Conservation (phyloP, 1,139 yeast genomes). For the Candida tunisiensis region DNA sequence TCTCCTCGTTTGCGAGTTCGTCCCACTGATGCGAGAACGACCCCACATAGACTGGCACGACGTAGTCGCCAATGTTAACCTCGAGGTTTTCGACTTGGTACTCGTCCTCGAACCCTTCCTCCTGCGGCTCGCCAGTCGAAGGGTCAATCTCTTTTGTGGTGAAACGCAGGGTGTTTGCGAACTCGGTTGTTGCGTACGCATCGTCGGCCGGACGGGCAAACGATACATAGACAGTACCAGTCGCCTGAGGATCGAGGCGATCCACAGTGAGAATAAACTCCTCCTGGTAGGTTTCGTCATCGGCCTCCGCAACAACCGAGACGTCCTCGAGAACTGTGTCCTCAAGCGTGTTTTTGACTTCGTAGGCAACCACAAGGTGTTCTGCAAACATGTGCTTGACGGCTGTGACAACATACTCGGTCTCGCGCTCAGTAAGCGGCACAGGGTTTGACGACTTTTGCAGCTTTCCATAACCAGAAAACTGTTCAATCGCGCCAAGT, state of each 20-base stretch:
- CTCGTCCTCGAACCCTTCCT: slow-evolving; percentile 87
- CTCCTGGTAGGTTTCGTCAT: too few relatives aligned
- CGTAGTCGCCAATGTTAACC: slow-evolving; percentile 67
- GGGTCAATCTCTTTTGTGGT: slow-evolving; percentile 71
- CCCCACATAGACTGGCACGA: slow-evolving; percentile 62
- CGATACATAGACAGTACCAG: slow-evolving; percentile 68
- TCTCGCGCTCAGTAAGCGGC: slow-evolving; percentile 78
- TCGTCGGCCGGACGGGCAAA: slow-evolving; percentile 44
- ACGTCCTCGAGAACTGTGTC: slow-evolving; percentile 68
- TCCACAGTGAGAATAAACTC: slow-evolving; percentile 38
- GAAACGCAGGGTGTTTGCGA: slow-evolving; percentile 58
- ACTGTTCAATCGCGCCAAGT: slow-evolving; percentile 50
- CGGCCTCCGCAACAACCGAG: slow-evolving; percentile 51
- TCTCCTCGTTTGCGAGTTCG: slow-evolving; percentile 35
- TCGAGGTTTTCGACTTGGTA: slow-evolving; percentile 77
- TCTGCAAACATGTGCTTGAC: slow-evolving; percentile 66
- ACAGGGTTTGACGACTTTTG: slow-evolving; percentile 54
- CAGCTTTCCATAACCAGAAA: slow-evolving; percentile 53
- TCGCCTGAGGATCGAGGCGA: slow-evolving; percentile 50
- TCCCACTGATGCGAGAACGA: slow-evolving; percentile 65
- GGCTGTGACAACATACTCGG: slow-evolving; percentile 80
- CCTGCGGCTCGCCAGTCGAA: slow-evolving; percentile 52
- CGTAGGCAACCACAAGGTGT: slow-evolving; percentile 72
- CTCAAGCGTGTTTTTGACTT: slow-evolving; percentile 70
- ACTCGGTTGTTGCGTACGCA: slow-evolving; percentile 31